Evolutionary conservation across 352 stramenopile species (phyloP), one percentile per base, ranked within the genome.

Genomic region (Pythium biforme): DNA sequence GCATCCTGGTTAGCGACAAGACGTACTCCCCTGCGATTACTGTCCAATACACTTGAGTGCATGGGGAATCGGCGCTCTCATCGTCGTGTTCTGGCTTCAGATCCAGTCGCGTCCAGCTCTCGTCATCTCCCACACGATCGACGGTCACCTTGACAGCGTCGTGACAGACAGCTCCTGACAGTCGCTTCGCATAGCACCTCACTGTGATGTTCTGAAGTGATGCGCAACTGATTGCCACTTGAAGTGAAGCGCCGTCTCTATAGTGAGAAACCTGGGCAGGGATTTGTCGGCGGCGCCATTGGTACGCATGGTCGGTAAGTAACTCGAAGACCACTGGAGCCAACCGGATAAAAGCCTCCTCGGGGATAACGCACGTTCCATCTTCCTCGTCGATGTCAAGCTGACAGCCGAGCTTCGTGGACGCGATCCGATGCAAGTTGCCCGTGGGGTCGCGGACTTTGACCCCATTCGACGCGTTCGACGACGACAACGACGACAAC

Each of bases 1-100:
- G 8, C n/a, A 51, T 43, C 19, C n/a, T n/a, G n/a, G 47, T 25
- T 19, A 64, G 20, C 4, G 49, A 52, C 9, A 69, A 26, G 1
- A 69, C 29, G 26, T 64, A 64, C 17, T 69, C 62, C 17, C 62
- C 62, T 14, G 54, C 7, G 4, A 40, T 17, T 17, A 47, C 54
- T 22, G 55, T 59, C 43, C 48, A 68, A 1, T 34, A 11, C 7
- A 55, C 20, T 17, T 67, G 60, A n/a, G 0, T 22, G 19, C 6
- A 12, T 14, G 20, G 31, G 4, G 9, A 14, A 19, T 25, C 47
- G 3, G 27, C 27, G 11, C 45, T 47, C 0, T 31, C 41, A 22
- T 53, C 14, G 25, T 25, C 10, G 29, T 43, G 29, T 34, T 53
- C 9, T 37, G 17, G 45, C 46, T 33, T 52, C 14, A 45, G 4